Evolutionary conservation across 371 early-diverging fungal genomes (phyloP).

Genomic region (Apophysomyces trapeziformis): DNA sequence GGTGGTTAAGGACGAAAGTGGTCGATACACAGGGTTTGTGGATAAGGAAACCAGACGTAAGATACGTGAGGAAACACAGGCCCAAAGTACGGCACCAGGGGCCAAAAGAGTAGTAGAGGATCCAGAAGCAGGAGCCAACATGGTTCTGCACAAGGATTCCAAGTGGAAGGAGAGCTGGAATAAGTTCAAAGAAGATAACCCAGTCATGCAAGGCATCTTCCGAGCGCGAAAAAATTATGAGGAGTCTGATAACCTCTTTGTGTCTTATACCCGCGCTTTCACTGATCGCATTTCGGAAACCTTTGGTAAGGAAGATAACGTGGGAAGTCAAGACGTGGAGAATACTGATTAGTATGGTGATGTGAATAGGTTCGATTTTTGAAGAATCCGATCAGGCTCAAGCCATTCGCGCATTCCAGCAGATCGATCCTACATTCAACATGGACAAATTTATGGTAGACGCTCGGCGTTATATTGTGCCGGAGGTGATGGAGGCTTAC

Average conservation of each 20-base stretch:
- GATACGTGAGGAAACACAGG: slow-evolving; percentile 61
- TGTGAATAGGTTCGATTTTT: slow-evolving; percentile 65
- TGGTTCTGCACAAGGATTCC: slow-evolving; percentile 91
- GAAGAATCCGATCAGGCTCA: slow-evolving; percentile 95
- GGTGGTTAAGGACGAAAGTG: slow-evolving; percentile 74
- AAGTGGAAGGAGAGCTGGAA: slow-evolving; percentile 93
- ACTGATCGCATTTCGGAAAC: slow-evolving; percentile 77
- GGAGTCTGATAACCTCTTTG: slow-evolving; percentile 89
- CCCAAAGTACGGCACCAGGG: slow-evolving; percentile 22
- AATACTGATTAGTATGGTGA: background rate
- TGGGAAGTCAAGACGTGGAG: background rate
- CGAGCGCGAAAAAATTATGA: slow-evolving; percentile 79
- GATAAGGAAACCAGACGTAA: slow-evolving; percentile 76
- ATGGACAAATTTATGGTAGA: slow-evolving; percentile 90
- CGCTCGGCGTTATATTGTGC: slow-evolving; percentile 88
- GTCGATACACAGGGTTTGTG: slow-evolving; percentile 79
- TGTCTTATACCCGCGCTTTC: slow-evolving; percentile 82
- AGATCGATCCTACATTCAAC: slow-evolving; percentile 88
- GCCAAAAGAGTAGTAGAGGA: slow-evolving; percentile 45
- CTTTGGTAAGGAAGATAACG: slow-evolving; percentile 54
- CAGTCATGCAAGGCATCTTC: slow-evolving; percentile 86
- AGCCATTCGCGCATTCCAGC: slow-evolving; percentile 81
- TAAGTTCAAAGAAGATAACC: slow-evolving; percentile 89
- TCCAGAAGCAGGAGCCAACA: slow-evolving; percentile 80
- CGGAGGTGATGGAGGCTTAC: slow-evolving; percentile 97